Percentiles rank a stretch among this genome's conserved stretches.
These are phyloP conservation scores for Cercospora sp. DNA, from an alignment of 2,329 filamentous ascomycete species.

Conservation along the genomic window DNA sequence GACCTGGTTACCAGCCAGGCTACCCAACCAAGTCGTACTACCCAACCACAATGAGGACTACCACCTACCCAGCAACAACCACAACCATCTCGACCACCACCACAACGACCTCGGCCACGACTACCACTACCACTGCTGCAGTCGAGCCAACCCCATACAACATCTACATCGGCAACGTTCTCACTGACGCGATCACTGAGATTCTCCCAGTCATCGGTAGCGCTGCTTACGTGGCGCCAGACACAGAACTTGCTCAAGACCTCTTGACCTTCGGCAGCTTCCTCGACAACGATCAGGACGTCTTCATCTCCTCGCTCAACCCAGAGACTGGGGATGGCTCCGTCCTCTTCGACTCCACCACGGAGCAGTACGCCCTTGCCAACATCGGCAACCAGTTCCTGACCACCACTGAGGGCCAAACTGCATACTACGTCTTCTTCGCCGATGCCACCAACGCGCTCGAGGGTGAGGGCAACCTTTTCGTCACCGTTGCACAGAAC, in stretches of 20 bases:
- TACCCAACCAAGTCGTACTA: neutral
- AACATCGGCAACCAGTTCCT: neutral
- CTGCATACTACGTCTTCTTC: conserved; percentile 3
- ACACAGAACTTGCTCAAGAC: neutral
- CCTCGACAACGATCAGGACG: neutral
- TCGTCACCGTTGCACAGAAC: neutral
- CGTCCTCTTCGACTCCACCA: neutral
- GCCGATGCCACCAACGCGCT: neutral
- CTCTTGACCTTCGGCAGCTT: neutral
- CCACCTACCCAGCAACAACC: neutral
- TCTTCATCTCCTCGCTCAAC: neutral
- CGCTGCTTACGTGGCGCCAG: neutral
- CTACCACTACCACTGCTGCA: neutral
- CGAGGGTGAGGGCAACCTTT: neutral
- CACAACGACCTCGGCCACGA: neutral
- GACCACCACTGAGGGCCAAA: neutral
- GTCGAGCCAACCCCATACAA: neutral
- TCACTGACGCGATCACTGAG: neutral
- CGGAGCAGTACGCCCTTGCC: neutral
- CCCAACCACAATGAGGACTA: neutral
- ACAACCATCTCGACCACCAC: neutral
- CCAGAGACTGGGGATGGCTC: neutral
- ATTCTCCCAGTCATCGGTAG: neutral
- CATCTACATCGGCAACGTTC: neutral
- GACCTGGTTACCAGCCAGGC: neutral